Evolutionary conservation across 129 eudicot genomes (phyloP).

Genomic region (Flaveria ramosissima): DNA sequence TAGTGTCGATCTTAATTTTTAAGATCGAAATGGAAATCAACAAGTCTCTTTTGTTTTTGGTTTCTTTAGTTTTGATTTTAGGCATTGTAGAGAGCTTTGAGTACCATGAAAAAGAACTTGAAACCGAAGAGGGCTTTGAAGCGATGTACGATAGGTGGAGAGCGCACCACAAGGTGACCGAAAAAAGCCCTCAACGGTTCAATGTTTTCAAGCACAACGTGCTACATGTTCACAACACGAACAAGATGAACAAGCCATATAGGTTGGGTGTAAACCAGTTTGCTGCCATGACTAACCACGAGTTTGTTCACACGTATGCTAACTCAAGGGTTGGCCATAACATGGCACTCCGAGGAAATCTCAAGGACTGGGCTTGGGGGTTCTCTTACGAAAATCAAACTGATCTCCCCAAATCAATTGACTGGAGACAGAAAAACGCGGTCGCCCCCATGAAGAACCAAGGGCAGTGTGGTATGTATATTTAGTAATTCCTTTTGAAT

Average conservation of each 20-base stretch:
- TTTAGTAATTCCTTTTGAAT: no score
- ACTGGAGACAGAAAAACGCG: conserved; percentile 60
- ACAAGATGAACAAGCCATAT: conserved; percentile 51
- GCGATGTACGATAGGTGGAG: conserved; percentile 73
- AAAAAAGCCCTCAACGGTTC: conserved; percentile 37
- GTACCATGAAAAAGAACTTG: conserved; percentile 61
- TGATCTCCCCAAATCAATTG: conserved; percentile 48
- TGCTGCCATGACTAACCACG: conserved; percentile 70
- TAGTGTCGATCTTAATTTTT: no score
- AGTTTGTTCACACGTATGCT: conserved; percentile 49
- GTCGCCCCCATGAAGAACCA: conserved; percentile 57
- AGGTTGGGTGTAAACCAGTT: conserved; percentile 66
- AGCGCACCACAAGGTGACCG: conserved; percentile 55
- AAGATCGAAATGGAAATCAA: conserved; percentile 32
- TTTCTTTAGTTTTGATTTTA: conserved; percentile 45
- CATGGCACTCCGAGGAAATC: conserved; percentile 21
- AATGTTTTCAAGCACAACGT: conserved; percentile 67
- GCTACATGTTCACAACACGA: conserved; percentile 35
- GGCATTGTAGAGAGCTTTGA: conserved; percentile 44
- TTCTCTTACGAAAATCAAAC: conserved; percentile 33
- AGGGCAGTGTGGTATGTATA: conserved; percentile 59
- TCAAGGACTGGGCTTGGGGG: conserved; percentile 8
- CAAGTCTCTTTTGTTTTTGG: conserved; percentile 27
- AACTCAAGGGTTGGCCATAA: conserved; percentile 44
- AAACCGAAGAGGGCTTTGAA: conserved; percentile 56